Base-by-base conservation (phyloP, 1,284 basidiomycete genomes). In the Butyriboletus appendiculatus region DNA sequence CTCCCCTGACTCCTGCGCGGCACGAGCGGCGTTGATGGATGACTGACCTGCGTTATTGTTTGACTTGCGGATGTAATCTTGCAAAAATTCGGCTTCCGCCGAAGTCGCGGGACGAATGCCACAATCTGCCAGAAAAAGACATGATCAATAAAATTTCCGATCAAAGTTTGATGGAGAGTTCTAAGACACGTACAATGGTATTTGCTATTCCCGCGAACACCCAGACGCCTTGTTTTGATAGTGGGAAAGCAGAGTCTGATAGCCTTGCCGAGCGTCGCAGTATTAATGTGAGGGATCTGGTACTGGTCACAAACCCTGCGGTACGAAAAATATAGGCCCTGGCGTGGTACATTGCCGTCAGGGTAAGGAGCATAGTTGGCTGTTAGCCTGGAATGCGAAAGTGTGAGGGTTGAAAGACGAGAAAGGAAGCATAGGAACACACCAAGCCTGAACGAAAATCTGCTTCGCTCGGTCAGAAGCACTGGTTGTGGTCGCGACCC, bases 261-360 rank as follows among this genome's bases (percentile, higher is more conserved):
- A 47, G 93, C 93, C 75, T 97, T 96, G 59, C 94, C 94, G 63
- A 96, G 81, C 5, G 93, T 94, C 57, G 94, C 94, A 40, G 94
- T 93, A 77, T 95, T 96, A 77, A 96, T 93, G 66, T 94, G 91
- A 56, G 90, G 90, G 61, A 94, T 92, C 48, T 88, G 86, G 73
- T 94, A 92, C 73, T 90, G 86, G 74, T 92, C 90, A 73, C 93
- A 96, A 52, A 94, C 86, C 57, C 91, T 81, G 59, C 94, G 84
- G 75, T 96, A 96, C 39, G 92, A 94, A 68, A 93, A 92, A 74
- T 96, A 96, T 50, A 96, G 81, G 48, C 90, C 85, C 73, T 96
- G 87, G 65, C 92, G 81, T 58, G 88, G 85, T 63, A 94, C 92
- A 70, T 93, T 94, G 50, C 92, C 92, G 73, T 94, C 92, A 37